Percentiles rank a stretch among this genome's conserved stretches.
Evolutionary conservation across 2,329 filamentous ascomycete genomes (phyloP).

Genomic region (Paramyrothecium roridum): DNA sequence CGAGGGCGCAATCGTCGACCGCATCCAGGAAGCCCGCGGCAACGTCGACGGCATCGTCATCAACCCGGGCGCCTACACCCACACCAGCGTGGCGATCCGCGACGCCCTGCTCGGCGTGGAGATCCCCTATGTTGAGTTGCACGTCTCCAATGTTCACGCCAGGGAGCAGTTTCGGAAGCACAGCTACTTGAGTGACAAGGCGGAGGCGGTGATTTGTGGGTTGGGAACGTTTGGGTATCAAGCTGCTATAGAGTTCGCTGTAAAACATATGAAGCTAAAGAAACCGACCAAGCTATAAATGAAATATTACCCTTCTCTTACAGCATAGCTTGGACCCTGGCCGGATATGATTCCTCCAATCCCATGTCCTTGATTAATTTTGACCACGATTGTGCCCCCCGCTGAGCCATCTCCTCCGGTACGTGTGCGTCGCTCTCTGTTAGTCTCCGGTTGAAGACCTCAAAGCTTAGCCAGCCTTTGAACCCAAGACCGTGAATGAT

Average conservation of each 20-base stretch:
- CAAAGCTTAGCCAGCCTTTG: slow-evolving; percentile 68
- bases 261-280: slow-evolving; percentile 40
- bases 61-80: slow-evolving; percentile 73
- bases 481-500: slow-evolving; percentile 64
- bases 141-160: slow-evolving; percentile 72
- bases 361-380: slow-evolving; percentile 36
- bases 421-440: slow-evolving; percentile 60
- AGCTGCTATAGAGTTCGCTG: slow-evolving; percentile 54
- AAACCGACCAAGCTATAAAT: neutral
- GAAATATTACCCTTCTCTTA: slow-evolving; percentile 12
- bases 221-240: slow-evolving; percentile 61
- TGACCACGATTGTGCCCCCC: slow-evolving; percentile 48
- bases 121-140: slow-evolving; percentile 76
- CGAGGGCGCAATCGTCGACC: slow-evolving; percentile 71
- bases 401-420: slow-evolving; percentile 50
- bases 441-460: slow-evolving; percentile 55
- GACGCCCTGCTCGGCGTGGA: slow-evolving; percentile 67
- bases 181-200: slow-evolving; percentile 74
- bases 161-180: slow-evolving; percentile 66
- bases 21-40: slow-evolving; percentile 63
- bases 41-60: slow-evolving; percentile 66
- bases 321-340: slow-evolving; percentile 29
- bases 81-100: slow-evolving; percentile 73
- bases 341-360: slow-evolving; percentile 19
- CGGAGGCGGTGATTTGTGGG: slow-evolving; percentile 69